Evolutionary conservation across 2,329 filamentous ascomycete species (phyloP), one percentile per base, ranked within the genome.

Genomic region (Thermochaetoides dissita): DNA sequence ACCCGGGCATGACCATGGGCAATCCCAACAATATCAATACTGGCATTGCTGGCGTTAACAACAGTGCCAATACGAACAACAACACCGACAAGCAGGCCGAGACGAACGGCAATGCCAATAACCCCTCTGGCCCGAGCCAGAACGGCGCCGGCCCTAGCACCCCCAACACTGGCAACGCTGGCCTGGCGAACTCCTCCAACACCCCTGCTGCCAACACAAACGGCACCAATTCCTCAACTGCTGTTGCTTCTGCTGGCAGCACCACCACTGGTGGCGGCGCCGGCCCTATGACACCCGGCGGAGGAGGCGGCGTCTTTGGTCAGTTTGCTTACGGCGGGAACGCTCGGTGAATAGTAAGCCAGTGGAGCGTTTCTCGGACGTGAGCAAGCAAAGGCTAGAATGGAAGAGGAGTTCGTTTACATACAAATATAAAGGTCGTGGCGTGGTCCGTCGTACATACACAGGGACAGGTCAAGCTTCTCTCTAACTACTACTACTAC

Each of bases 281-380:
- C 9, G 42, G 40, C 3, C 74, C 81, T 32, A 79, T 87, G 71
- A 91, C 85, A 7, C 85, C 85, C 1, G 83, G 84, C 28, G 81
- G 77, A 12, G 77, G 77, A 2, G 79, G 79, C 28, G 81, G 83
- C 40, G 76, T 80, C 24, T 87, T 89, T 66, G 84, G 84, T 38
- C 74, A 70, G 57, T 89, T 89, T 62, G 67, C 69, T 46, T 73
- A 74, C 61, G 62, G 51, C 11, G 51, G 53, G 7, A 48, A 44
- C 39, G 35, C 39, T 32, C 36, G 45, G 39, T 46, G 44, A 40
- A 17, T 31, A 11, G 3, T 24, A 24, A 24, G 3, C 17, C 3
- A 24, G 17, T 24, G 17, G 17, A 24, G 17, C 17, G 17, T 24
- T 24, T 24, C 17, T 24, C 17, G 17, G 3, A 24, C 17, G 17